Evolutionary conservation across 805 yeast genomes (phyloP), one percentile per base, ranked within the genome.

Genomic region (Metschnikowia koreensis): DNA sequence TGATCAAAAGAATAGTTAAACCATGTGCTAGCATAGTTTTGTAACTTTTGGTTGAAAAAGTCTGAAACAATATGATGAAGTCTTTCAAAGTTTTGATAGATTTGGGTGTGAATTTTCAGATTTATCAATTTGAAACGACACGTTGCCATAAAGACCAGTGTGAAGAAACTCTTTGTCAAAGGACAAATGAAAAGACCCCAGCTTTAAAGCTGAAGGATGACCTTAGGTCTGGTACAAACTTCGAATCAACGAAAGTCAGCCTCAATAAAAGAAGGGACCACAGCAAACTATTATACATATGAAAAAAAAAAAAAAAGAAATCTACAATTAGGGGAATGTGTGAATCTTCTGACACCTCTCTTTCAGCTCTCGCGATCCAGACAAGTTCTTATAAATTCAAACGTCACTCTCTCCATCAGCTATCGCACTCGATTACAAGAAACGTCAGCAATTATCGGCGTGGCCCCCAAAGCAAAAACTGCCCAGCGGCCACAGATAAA

Each of bases 331-430:
- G 36, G 29, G 22, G 31, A 54, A 69, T 76, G 65, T 76, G 42
- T 66, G 78, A 60, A 68, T 64, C 78, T 61, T 57, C 80, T 76
- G 80, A 76, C 80, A 76, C 80, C 78, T 74, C 77, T 74, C 79
- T 75, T 71, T 76, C 80, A 75, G 55, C 56, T 61, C 56, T 51
- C 48, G 47, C 44, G 60, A 58, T 75, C 80, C 80, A 75, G 79
- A 75, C 77, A 74, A 68, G 80, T 74, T 76, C 80, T 75, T 76
- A 74, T 64, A 66, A 66, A 70, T 62, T 58, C 61, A 50, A 41
- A 42, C 44, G 36, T 74, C 66, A 28, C 43, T 76, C 76, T 76
- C 56, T 73, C 80, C 80, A 73, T 70, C 77, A 67, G 61, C 73
- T 65, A 75, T 75, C 80, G 75, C 79, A 73, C 64, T 53, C 59